A percentile compares a stretch with the other conserved stretches of the same genome.
These are phyloP conservation scores for Aschersonia sp. DNA, from an alignment of 2,329 filamentous ascomycete species.

Conservation along the genomic window DNA sequence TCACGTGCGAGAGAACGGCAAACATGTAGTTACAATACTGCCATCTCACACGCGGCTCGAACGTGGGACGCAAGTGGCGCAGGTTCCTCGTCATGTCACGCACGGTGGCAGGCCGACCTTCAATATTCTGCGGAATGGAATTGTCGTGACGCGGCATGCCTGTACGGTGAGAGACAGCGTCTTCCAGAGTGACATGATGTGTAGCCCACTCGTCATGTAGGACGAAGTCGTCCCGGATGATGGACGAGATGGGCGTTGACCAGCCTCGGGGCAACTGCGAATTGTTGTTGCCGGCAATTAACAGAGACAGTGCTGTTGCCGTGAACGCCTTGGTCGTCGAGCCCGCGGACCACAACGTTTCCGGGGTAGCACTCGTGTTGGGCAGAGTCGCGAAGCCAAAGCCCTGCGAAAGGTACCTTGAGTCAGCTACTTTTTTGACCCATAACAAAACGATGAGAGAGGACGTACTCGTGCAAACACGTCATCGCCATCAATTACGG, in stretches of 20 bases:
- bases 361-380: slow-evolving; percentile 24
- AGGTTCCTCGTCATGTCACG: slow-evolving; percentile 25
- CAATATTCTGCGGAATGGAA: slow-evolving; percentile 8
- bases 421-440: not conserved
- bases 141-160: slow-evolving; percentile 30
- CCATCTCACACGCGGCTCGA: slow-evolving; percentile 28
- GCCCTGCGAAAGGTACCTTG: slow-evolving; percentile 6
- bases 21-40: slow-evolving; percentile 39
- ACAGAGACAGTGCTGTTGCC: slow-evolving; percentile 31
- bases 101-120: slow-evolving; percentile 15
- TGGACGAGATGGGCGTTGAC: slow-evolving; percentile 27
- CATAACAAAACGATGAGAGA: not conserved
- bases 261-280: slow-evolving; percentile 21
- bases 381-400: slow-evolving; percentile 15
- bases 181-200: slow-evolving; percentile 34
- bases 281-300: slow-evolving; percentile 27
- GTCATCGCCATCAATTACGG: slow-evolving; percentile 11
- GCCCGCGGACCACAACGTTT: slow-evolving; percentile 39
- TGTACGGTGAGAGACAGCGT: slow-evolving; percentile 35
- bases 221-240: slow-evolving; percentile 38
- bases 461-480: slow-evolving; percentile 6
- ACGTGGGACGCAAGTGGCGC: slow-evolving; percentile 26
- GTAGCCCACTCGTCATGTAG: slow-evolving; percentile 30
- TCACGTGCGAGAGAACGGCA: slow-evolving; percentile 24
- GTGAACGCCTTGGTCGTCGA: slow-evolving; percentile 43